phyloP scores from a whole-genome alignment of 2,329 filamentous ascomycete genomes.

The Tolypocladium tropicale region DNA sequence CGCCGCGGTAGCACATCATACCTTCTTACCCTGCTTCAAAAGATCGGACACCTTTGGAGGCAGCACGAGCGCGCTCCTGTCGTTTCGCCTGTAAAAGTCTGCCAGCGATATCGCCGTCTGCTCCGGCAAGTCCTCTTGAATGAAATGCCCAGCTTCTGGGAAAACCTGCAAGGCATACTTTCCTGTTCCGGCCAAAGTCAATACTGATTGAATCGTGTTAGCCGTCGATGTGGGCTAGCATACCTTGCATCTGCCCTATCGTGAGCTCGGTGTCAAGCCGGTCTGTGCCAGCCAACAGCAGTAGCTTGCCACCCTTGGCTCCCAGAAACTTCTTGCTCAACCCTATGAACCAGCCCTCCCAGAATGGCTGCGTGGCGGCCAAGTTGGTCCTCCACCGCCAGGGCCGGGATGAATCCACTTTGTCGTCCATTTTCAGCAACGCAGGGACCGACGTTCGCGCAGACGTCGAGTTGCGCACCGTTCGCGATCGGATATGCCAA shows the following conservation, averaged over 20 bases:
- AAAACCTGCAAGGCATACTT: conserved; percentile 96
- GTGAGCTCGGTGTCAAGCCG: conserved; percentile 83
- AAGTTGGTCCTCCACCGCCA: conserved; percentile 87
- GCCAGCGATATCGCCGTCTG: conserved; percentile 77
- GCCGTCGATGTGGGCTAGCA: background rate
- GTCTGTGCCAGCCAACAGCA: conserved; percentile 83
- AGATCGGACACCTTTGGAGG: conserved; percentile 85
- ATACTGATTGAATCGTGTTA: background rate
- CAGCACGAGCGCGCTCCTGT: conserved; percentile 71
- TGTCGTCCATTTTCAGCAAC: conserved; percentile 47
- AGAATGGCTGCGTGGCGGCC: conserved; percentile 74
- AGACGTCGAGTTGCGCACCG: conserved; percentile 73
- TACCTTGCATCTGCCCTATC: conserved; percentile 95
- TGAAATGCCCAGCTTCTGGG: conserved; percentile 89
- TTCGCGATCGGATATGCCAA: conserved; percentile 87
- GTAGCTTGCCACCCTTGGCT: conserved; percentile 71
- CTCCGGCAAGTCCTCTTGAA: conserved; percentile 89
- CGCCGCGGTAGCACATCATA: conserved; percentile 23
- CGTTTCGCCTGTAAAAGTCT: conserved; percentile 89
- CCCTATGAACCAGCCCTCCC: conserved; percentile 88
- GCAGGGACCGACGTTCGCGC: conserved; percentile 81
- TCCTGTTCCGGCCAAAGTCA: conserved; percentile 30
- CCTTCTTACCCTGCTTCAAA: conserved; percentile 49
- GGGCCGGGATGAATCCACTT: conserved; percentile 27
- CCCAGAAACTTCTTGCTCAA: conserved; percentile 80